Conservation (phyloP, 148 eudicot genomes). For the Nepenthes mirabilis region DNA sequence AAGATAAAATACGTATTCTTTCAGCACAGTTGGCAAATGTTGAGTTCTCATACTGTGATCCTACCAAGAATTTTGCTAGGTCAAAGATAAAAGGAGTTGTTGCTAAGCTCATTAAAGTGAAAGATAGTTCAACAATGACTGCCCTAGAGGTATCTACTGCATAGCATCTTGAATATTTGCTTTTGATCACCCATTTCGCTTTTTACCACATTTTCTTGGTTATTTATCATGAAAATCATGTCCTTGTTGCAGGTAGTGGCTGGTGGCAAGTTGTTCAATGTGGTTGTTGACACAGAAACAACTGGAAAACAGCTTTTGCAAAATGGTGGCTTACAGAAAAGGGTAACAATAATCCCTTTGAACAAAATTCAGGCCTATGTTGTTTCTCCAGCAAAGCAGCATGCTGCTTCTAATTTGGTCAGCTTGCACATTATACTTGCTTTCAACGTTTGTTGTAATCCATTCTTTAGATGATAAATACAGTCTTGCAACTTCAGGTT, state of each 20-base stretch:
- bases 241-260: conserved; percentile 68
- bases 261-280: conserved; percentile 79
- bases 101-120: conserved; percentile 91
- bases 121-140: conserved; percentile 78
- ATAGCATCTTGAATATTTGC: conserved; percentile 1
- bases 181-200: neutral
- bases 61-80: conserved; percentile 67
- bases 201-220: conserved; percentile 3
- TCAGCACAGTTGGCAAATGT: conserved; percentile 62
- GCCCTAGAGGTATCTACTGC: conserved; percentile 73
- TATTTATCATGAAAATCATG: conserved; percentile 3
- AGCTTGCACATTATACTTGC: conserved; percentile 8
- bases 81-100: conserved; percentile 92
- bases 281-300: conserved; percentile 81
- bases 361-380: conserved; percentile 81
- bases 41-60: conserved; percentile 74
- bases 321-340: conserved; percentile 76
- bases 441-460: neutral
- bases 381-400: conserved; percentile 47
- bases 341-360: conserved; percentile 85
- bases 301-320: conserved; percentile 86
- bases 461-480: neutral
- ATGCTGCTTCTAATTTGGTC: conserved; percentile 73
- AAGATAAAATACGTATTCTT: conserved; percentile 57
- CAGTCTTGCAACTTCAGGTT: conserved; percentile 34